Evolutionary conservation across 2,329 filamentous ascomycete genomes (phyloP).

Genomic region (Xylogone sp.): DNA sequence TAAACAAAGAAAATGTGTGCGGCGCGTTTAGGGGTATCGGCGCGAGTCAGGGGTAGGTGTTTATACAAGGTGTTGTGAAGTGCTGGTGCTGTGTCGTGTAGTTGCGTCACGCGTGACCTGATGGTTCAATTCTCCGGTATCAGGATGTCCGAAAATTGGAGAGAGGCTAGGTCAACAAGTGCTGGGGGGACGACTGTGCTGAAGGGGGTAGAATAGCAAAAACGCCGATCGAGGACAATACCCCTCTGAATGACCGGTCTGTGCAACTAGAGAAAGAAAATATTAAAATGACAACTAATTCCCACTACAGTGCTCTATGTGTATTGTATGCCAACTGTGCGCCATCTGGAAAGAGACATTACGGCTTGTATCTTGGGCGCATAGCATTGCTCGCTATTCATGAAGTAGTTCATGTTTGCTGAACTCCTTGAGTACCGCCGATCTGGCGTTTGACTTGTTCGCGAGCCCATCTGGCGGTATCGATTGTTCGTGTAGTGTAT

Average conservation of each 20-base stretch:
- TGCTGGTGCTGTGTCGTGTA: slow-evolving; percentile 3
- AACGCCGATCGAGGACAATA: slow-evolving; percentile 30
- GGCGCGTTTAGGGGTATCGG: slow-evolving; percentile 4
- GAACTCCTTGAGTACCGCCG: slow-evolving; percentile 39
- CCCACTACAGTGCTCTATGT: slow-evolving; percentile 17
- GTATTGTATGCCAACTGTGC: neutral
- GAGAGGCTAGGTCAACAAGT: neutral
- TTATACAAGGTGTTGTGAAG: slow-evolving; percentile 6
- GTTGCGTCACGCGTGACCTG: neutral
- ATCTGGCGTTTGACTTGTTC: slow-evolving; percentile 95
- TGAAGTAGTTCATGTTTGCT: slow-evolving; percentile 26
- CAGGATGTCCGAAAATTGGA: neutral
- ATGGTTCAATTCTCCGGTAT: neutral
- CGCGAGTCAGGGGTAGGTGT: slow-evolving; percentile 2
- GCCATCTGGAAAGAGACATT: slow-evolving; percentile 12
- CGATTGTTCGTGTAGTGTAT: slow-evolving; percentile 77
- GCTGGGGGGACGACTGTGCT: slow-evolving; percentile 2
- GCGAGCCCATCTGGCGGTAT: slow-evolving; percentile 94
- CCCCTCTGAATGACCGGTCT: slow-evolving; percentile 26
- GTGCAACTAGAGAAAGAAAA: slow-evolving; percentile 13
- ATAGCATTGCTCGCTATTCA: slow-evolving; percentile 2
- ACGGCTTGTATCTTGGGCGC: slow-evolving; percentile 19
- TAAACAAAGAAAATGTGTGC: neutral
- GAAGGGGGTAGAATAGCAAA: slow-evolving; percentile 14
- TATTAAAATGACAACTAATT: slow-evolving; percentile 11